Evolutionary conservation across 306 rosid species (phyloP), one percentile per base, ranked within the genome.

Genomic region (Quercus bicolor): DNA sequence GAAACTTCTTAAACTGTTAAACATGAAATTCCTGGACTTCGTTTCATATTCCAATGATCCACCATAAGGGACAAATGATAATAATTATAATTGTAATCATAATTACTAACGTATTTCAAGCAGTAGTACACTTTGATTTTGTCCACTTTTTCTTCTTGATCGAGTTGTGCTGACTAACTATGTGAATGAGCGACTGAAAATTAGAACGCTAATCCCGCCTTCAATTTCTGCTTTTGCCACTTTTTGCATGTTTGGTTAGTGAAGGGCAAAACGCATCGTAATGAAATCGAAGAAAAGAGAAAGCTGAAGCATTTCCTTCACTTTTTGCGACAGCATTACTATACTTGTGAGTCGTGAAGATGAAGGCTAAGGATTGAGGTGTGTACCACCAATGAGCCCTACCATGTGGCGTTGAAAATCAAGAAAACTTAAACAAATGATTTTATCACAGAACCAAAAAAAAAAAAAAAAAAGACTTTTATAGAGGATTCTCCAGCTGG

Each of bases 181-280:
- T 5, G 62, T 72, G 59, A 72, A 43, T 72, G 78, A 76, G 20
- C 15, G 75, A 72, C 76, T 68, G 29, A 48, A 77, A 72, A 82
- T 78, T 81, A 77, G 79, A 83, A 83, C 92, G 90, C 86, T 88
- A 90, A 89, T 92, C 83, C 66, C 90, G 90, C 89, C 94, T 79
- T 83, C 89, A 87, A 83, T 90, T 80, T 78, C 70, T 76, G 71
- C 75, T 53, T 45, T 68, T 70, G 29, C 56, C 72, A 60, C 71
- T 85, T 84, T 78, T 80, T 85, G 68, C 81, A 59, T 55, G 84
- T 74, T 82, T 79, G 75, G 75, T 84, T 76, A 34, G 77, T 56
- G 83, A 64, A 78, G 76, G 61, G 81, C 66, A 68, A 61, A 43
- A 73, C 62, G 56, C 72, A 75, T 33, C 77, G 54, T 69, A 55